Evolutionary conservation across 1,284 basidiomycete genomes (phyloP).

Genomic region (Uromyces viciae-fabae): DNA sequence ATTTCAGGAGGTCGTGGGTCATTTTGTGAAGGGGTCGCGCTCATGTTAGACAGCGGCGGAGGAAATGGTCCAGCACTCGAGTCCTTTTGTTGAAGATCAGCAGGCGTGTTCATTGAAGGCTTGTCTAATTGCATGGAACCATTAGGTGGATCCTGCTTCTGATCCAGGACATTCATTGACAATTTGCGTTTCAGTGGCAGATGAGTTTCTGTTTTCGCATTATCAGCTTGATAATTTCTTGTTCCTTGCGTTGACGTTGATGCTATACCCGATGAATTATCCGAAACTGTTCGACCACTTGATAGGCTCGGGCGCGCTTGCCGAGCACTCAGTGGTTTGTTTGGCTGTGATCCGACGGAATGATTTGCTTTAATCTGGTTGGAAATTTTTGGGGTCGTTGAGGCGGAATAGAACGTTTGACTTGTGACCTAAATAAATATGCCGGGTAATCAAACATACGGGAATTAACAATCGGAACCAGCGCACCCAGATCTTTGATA

Average conservation of each 20-base stretch:
- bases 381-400: not conserved
- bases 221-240: constrained; percentile 11
- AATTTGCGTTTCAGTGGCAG: constrained; percentile 17
- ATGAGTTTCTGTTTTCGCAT: not conserved
- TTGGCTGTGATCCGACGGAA: constrained; percentile 14
- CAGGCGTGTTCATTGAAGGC: not conserved
- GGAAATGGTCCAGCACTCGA: not conserved
- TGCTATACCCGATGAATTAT: no score
- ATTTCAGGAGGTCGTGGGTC: not conserved
- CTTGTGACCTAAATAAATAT: constrained; percentile 15
- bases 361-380: not conserved
- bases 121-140: not conserved
- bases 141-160: not conserved
- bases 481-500: not conserved
- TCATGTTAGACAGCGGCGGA: not conserved
- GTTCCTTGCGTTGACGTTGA: no score
- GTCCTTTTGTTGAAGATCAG: not conserved
- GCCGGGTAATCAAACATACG: not conserved
- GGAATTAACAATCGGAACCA: not conserved
- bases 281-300: no score
- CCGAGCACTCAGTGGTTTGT: constrained; percentile 25
- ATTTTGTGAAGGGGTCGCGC: not conserved
- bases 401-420: constrained; percentile 33
- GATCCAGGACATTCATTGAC: not conserved
- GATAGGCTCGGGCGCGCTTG: no score